phyloP scores from a whole-genome alignment of 2,329 filamentous ascomycete species.

The Trichoderma gracile region DNA sequence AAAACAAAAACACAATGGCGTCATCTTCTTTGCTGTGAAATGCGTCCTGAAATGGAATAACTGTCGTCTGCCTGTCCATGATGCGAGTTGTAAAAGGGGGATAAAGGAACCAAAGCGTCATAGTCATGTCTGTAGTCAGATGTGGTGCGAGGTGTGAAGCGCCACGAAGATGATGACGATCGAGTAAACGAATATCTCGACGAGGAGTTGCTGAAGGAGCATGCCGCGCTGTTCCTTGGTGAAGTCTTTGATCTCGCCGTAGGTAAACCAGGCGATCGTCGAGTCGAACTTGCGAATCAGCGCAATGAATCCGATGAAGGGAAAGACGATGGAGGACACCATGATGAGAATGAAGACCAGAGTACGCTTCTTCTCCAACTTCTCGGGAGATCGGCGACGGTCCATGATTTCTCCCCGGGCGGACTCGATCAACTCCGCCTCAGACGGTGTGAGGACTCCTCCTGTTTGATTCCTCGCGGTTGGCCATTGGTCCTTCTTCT shows the following conservation, averaged over 20 bases:
- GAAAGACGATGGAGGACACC: constrained; percentile 45
- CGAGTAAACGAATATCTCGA: constrained; percentile 39
- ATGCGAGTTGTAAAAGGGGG: background rate
- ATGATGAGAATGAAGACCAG: constrained; percentile 44
- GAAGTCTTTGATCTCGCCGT: constrained; percentile 46
- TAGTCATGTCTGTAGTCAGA: background rate
- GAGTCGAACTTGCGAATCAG: constrained; percentile 48
- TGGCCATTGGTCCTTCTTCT: background rate
- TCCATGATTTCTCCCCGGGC: constrained; percentile 37
- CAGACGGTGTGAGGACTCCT: constrained; percentile 18
- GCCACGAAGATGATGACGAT: constrained; percentile 37
- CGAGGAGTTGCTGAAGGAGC: constrained; percentile 42
- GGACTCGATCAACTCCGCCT: constrained; percentile 36
- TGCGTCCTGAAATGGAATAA: background rate
- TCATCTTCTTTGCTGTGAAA: background rate
- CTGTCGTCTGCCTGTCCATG: background rate
- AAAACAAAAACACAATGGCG: too few relatives aligned
- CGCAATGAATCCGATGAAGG: constrained; percentile 49
- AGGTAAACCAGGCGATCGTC: constrained; percentile 51
- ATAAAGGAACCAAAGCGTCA: background rate
- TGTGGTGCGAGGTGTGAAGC: constrained; percentile 37
- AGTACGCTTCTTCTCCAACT: constrained; percentile 37
- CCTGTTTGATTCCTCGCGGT: background rate
- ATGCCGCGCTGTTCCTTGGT: constrained; percentile 37
- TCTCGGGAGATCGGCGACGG: constrained; percentile 34